Evolutionary conservation across 1,284 basidiomycete genomes (phyloP).

Genomic region (Irpex sp.): DNA sequence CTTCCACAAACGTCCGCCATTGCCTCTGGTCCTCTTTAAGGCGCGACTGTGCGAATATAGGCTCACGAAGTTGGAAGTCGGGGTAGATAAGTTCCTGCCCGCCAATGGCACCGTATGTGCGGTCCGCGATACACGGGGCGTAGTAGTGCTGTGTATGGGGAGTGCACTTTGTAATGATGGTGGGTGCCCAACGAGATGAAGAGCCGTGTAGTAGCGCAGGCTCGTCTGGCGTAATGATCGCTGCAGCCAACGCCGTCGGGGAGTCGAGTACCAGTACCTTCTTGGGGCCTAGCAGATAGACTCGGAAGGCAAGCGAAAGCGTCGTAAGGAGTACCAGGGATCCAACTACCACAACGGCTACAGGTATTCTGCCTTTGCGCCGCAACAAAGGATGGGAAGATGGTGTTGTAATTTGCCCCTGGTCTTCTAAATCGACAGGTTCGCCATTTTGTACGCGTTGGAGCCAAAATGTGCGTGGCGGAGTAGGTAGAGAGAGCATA

Average conservation of each 20-base stretch:
- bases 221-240: background rate
- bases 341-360: background rate
- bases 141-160: background rate
- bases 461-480: background rate
- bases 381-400: background rate
- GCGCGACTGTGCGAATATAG: constrained; percentile 5
- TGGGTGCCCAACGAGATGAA: background rate
- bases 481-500: background rate
- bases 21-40: background rate
- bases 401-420: background rate
- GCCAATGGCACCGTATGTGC: constrained; percentile 1
- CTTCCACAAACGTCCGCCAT: constrained; percentile 5
- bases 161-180: background rate
- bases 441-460: background rate
- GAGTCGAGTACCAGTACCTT: background rate
- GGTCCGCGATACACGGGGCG: constrained; percentile 6
- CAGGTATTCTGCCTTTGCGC: background rate
- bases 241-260: background rate
- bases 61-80: constrained; percentile 9
- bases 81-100: constrained; percentile 12
- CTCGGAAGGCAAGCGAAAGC: background rate
- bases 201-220: background rate
- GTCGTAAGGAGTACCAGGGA: background rate
- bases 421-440: background rate
- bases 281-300: background rate